Evolutionary conservation across 202 grass and related monocot species (phyloP), one percentile per base, ranked within the genome.

Genomic region (Brachypodium distachyon): DNA sequence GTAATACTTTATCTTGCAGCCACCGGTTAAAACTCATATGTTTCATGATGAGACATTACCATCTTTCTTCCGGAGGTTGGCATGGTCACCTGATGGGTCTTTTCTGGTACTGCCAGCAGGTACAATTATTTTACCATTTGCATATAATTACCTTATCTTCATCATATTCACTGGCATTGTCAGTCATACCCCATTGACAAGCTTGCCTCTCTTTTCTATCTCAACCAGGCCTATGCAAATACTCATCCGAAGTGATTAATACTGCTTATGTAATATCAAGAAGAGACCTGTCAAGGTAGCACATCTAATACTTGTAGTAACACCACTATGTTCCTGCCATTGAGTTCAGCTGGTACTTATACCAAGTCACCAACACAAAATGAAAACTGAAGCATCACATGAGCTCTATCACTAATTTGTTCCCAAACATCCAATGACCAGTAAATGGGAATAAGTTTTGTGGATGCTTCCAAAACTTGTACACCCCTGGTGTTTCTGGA

Each of bases 21-120:
- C 84, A 43, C 25, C 89, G 68, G 53, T 57, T 72, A 95, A 90
- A 81, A 67, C 83, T 81, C 96, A 98, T 74, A 44, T 98, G 61
- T 98, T 98, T 79, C 96, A 95, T 83, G 96, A 98, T 49, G 91
- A 98, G 61, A 98, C 96, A 13, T 72, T 98, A 37, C 96, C 96
- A 68, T 98, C 96, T 73, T 98, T 98, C 85, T 98, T 98, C 82
- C 87, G 96, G 63, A 84, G 96, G 72, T 87, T 98, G 61, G 40
- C 84, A 57, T 98, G 96, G 96, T 98, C 96, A 4, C 96, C 96
- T 39, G 96, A 98, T 64, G 96, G 96, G 69, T 90, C 96, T 68
- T 98, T 98, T 75, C 80, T 98, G 83, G 73, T 98, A 70, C 57
- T 95, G 43, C 91, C 96, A 53, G 89, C 96, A 72, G 96, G 96